Evolutionary conservation across 78 protist species (phyloP).

Genomic region (Anaeramoeba ignava): DNA sequence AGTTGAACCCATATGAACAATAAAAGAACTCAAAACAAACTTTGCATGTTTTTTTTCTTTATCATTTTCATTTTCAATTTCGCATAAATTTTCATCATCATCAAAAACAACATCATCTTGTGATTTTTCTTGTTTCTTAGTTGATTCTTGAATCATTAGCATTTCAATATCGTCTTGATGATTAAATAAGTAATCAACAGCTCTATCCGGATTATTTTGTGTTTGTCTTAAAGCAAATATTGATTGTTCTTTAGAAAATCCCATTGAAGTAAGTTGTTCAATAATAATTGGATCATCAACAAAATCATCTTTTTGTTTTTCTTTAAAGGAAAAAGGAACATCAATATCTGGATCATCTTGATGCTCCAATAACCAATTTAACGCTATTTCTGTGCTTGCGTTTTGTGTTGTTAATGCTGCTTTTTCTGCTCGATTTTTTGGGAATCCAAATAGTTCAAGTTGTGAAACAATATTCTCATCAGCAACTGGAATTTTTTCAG

Average conservation of each 20-base stretch:
- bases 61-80: too few species aligned
- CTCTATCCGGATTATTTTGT: constrained; percentile 37
- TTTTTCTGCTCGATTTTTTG: constrained; percentile 2
- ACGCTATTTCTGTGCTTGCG: constrained; percentile 27
- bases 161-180: constrained; percentile 26
- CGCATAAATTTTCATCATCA: too few species aligned
- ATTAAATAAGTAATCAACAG: constrained; percentile 25
- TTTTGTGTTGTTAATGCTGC: constrained; percentile 7
- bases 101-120: too few species aligned
- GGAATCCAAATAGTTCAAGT: constrained; percentile 53
- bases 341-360: constrained; percentile 33
- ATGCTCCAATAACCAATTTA: constrained; percentile 41
- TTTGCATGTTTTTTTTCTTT: too few species aligned
- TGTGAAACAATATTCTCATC: constrained; percentile 26
- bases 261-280: constrained; percentile 38
- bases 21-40: too few species aligned
- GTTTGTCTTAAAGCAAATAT: constrained; percentile 40
- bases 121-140: too few species aligned
- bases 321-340: constrained; percentile 16
- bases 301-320: constrained; percentile 18
- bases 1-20: too few species aligned
- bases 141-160: too few species aligned
- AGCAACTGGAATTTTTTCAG: neutral
- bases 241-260: constrained; percentile 43
- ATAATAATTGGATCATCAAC: neutral